These are phyloP conservation scores for Sugiyamaella grinbergsii DNA, from an alignment of 1,139 yeast genomes.

Conservation along the genomic window DNA sequence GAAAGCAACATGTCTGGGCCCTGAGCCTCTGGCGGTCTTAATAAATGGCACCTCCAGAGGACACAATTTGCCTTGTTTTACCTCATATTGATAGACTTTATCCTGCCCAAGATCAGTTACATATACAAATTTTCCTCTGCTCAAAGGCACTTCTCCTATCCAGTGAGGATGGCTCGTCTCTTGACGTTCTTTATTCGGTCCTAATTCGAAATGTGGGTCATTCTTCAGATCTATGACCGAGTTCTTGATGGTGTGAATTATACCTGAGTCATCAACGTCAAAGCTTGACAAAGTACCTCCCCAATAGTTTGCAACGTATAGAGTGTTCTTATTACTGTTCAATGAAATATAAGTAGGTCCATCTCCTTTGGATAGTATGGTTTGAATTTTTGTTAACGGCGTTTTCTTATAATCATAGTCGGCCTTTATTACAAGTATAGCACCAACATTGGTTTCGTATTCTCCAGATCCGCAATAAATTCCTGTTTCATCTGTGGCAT, in stretches of 20 bases:
- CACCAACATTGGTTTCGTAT: conserved; percentile 19
- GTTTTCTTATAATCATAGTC: conserved; percentile 9
- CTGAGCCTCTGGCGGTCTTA: conserved; percentile 18
- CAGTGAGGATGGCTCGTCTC: conserved; percentile 25
- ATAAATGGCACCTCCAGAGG: conserved; percentile 17
- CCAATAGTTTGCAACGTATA: conserved; percentile 21
- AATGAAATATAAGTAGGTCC: conserved; percentile 22
- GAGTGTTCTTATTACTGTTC: conserved; percentile 2
- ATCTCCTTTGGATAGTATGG: conserved; percentile 20
- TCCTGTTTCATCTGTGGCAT: conserved; percentile 21
- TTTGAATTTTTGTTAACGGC: conserved; percentile 16
- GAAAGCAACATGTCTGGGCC: conserved; percentile 22
- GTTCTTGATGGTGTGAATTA: conserved; percentile 4
- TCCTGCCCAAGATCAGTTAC: conserved; percentile 25
- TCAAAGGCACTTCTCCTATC: conserved; percentile 21
- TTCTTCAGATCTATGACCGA: conserved; percentile 5
- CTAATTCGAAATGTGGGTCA: conserved; percentile 17
- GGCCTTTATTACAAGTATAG: conserved; percentile 16
- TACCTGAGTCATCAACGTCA: conserved; percentile 9
- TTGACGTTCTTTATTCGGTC: conserved; percentile 22
- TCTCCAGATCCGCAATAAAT: conserved; percentile 19
- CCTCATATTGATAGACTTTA: conserved; percentile 20
- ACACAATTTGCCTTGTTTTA: conserved; percentile 5
- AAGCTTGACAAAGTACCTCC: conserved; percentile 19
- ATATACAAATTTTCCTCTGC: conserved; percentile 17